Percentiles rank a stretch among this genome's conserved stretches.
Evolutionary conservation across 305 asterid species (phyloP).

Genomic region (Fraxinus angustifolia): DNA sequence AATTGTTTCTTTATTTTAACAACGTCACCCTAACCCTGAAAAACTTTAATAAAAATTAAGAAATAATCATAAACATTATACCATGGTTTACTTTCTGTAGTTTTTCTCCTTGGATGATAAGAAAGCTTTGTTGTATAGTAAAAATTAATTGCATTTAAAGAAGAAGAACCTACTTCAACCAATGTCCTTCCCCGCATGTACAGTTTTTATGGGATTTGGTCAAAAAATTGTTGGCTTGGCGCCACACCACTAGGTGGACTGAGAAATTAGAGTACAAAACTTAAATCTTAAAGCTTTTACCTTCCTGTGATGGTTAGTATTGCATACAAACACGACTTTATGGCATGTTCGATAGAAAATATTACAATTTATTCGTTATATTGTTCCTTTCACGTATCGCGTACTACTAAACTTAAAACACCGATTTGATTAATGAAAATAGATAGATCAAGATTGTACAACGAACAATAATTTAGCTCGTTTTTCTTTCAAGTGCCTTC

Average conservation of each 20-base stretch:
- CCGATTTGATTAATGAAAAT: not conserved
- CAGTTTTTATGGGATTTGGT: not conserved
- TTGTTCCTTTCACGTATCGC: not conserved
- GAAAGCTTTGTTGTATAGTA: not conserved
- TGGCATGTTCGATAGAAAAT: not conserved
- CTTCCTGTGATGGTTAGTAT: not conserved
- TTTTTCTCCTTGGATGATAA: not conserved
- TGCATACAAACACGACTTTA: not conserved
- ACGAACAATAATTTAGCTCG: not conserved
- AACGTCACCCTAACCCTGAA: not conserved
- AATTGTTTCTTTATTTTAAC: not conserved
- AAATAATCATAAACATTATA: not conserved
- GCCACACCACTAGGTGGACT: not conserved
- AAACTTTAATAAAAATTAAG: not conserved
- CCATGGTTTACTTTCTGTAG: not conserved
- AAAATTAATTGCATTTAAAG: not conserved
- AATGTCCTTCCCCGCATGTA: not conserved
- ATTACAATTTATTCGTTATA: not conserved
- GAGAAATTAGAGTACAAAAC: not conserved
- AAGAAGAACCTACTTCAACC: not conserved
- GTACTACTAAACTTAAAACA: not conserved
- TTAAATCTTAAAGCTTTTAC: not conserved
- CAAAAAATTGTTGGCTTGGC: not conserved
- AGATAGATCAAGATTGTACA: not conserved
- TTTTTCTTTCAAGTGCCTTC: not conserved